phyloP scores from a whole-genome alignment of 441 rosid species.

The Heliophila coronopifolia region DNA sequence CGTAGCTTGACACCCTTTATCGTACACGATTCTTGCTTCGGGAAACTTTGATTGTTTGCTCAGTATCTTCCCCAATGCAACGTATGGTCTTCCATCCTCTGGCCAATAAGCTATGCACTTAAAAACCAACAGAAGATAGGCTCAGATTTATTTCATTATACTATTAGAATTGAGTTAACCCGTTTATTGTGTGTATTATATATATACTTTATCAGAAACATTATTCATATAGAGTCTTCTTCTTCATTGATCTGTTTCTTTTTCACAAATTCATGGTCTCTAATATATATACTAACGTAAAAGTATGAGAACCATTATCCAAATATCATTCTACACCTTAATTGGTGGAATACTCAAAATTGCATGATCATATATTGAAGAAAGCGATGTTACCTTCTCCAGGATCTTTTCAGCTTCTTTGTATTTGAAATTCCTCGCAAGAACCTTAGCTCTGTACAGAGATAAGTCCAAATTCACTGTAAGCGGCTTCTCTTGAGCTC shows the following conservation, averaged over 20 bases:
- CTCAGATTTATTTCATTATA: constrained; percentile 1
- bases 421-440: constrained; percentile 45
- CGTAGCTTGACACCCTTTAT: constrained; percentile 81
- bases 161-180: too few species aligned
- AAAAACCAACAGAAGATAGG: constrained; percentile 16
- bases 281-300: too few species aligned
- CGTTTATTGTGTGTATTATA: too few species aligned
- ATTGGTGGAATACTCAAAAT: neutral
- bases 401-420: constrained; percentile 63
- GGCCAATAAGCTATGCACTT: constrained; percentile 87
- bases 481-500: constrained; percentile 49
- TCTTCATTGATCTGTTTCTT: too few species aligned
- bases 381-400: constrained; percentile 47
- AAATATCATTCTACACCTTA: neutral
- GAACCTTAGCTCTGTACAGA: constrained; percentile 65
- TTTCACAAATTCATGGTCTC: too few species aligned
- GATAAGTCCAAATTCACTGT: constrained; percentile 72
- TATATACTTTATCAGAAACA: too few species aligned
- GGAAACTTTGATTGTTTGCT: constrained; percentile 51
- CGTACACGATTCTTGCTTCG: constrained; percentile 67
- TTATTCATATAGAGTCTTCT: too few species aligned
- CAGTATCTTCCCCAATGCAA: constrained; percentile 68
- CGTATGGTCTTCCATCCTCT: constrained; percentile 90
- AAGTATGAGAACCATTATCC: neutral
- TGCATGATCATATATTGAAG: neutral